A percentile compares a stretch with the other conserved stretches of the same genome.
These are phyloP conservation scores for Lentinula lateritia DNA, from an alignment of 768 basidiomycete genomes.

Conservation along the genomic window DNA sequence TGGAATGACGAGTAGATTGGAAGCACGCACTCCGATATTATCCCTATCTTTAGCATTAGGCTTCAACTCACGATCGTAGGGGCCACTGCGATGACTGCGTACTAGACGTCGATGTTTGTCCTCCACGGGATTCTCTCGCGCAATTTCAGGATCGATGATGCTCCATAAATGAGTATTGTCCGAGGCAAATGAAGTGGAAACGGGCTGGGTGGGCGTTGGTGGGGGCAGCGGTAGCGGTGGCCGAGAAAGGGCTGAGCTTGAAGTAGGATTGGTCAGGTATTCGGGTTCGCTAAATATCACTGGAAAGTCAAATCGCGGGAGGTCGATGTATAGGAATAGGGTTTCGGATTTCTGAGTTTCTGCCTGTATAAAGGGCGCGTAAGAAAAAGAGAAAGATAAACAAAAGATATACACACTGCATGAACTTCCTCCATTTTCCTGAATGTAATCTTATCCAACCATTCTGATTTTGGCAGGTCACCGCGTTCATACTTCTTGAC, in stretches of 20 bases:
- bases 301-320: constrained; percentile 96
- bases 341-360: constrained; percentile 91
- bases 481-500: constrained; percentile 97
- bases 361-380: constrained; percentile 38
- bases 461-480: constrained; percentile 90
- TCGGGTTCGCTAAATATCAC: constrained; percentile 86
- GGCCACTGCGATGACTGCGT: constrained; percentile 91
- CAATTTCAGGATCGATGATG: constrained; percentile 85
- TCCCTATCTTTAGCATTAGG: constrained; percentile 95
- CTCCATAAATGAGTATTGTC: constrained; percentile 76
- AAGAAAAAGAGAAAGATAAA: background rate
- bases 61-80: constrained; percentile 92
- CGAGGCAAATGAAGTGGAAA: constrained; percentile 45
- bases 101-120: constrained; percentile 94
- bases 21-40: constrained; percentile 69
- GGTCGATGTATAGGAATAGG: constrained; percentile 92
- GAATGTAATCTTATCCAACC: constrained; percentile 92
- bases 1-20: background rate
- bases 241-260: constrained; percentile 37
- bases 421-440: constrained; percentile 94
- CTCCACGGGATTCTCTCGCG: constrained; percentile 93
- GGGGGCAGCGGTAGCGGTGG: constrained; percentile 17
- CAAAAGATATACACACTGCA: constrained; percentile 46
- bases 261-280: constrained; percentile 22
- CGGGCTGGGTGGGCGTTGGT: constrained; percentile 31